phyloP scores from a whole-genome alignment of 331 rosid genomes.

The Quercus tomentella region DNA sequence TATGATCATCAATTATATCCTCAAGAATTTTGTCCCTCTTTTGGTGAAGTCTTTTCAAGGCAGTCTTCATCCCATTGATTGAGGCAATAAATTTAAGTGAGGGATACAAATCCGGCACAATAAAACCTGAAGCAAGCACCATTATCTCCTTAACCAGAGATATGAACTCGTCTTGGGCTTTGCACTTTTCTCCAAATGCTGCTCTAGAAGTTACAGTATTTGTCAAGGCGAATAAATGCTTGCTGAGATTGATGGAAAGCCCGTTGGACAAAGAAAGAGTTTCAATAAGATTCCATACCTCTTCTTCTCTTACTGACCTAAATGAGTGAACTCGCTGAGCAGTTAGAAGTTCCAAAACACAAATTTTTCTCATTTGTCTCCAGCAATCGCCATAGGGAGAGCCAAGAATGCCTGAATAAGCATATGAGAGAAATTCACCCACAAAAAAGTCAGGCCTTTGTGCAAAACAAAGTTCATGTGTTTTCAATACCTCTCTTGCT shows the following conservation, averaged over 20 bases:
- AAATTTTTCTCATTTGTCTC: constrained; percentile 47
- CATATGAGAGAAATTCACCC: not conserved
- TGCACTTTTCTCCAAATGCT: constrained; percentile 18
- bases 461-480: constrained; percentile 25
- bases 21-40: not conserved
- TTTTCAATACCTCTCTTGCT: constrained; percentile 26
- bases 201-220: not conserved
- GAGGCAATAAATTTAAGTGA: not conserved
- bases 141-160: constrained; percentile 1
- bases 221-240: not conserved
- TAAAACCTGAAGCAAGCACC: not conserved
- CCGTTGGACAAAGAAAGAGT: not conserved
- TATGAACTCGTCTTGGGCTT: constrained; percentile 14
- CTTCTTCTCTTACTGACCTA: constrained; percentile 26
- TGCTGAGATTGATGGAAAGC: constrained; percentile 18
- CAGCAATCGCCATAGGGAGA: constrained; percentile 40
- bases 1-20: constrained; percentile 3
- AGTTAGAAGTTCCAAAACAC: constrained; percentile 14
- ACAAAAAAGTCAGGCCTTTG: constrained; percentile 24
- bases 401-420: constrained; percentile 1
- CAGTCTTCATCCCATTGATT: not conserved
- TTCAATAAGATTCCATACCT: constrained; percentile 14
- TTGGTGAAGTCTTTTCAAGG: not conserved
- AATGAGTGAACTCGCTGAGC: constrained; percentile 20
- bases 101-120: constrained; percentile 7